These are phyloP conservation scores for Hyphodiscus hymeniophilus DNA, from an alignment of 495 filamentous ascomycete species.

Conservation along the genomic window DNA sequence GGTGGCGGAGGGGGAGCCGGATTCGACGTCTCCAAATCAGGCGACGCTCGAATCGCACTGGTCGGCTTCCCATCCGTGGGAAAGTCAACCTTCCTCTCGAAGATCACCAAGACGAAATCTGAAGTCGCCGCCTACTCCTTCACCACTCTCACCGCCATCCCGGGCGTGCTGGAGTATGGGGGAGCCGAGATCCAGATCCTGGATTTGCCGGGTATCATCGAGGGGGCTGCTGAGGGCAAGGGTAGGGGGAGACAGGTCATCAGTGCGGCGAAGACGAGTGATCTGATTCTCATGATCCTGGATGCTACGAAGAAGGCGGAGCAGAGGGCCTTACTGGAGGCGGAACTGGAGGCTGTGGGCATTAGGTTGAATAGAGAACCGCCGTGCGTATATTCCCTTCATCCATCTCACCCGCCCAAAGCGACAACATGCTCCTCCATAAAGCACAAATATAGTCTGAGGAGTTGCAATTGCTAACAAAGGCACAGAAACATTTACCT, in stretches of 20 bases:
- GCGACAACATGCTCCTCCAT: background rate
- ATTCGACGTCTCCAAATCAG: conserved; percentile 96
- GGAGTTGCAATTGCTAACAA: background rate
- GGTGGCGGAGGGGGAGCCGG: conserved; percentile 67
- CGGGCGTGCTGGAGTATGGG: conserved; percentile 95
- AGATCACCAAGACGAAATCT: conserved; percentile 97
- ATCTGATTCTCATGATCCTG: conserved; percentile 92
- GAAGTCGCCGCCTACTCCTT: conserved; percentile 96
- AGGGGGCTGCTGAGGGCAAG: conserved; percentile 94
- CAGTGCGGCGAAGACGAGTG: conserved; percentile 98
- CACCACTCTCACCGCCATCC: conserved; percentile 96
- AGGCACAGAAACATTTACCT: conserved; percentile 83
- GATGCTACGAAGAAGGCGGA: conserved; percentile 97
- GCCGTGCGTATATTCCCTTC: conserved; percentile 50
- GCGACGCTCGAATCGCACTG: conserved; percentile 93
- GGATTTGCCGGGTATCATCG: conserved; percentile 97
- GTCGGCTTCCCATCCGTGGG: conserved; percentile 98
- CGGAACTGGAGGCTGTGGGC: conserved; percentile 91
- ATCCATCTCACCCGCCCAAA: no score
- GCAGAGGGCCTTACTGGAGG: conserved; percentile 82
- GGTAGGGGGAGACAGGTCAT: conserved; percentile 95
- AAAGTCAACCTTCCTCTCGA: conserved; percentile 97
- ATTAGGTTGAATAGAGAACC: conserved; percentile 90
- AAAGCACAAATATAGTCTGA: background rate
- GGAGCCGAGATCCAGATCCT: conserved; percentile 98